Evolutionary conservation across 2,329 filamentous ascomycete species (phyloP).

Genomic region (Grosmannia serpens): DNA sequence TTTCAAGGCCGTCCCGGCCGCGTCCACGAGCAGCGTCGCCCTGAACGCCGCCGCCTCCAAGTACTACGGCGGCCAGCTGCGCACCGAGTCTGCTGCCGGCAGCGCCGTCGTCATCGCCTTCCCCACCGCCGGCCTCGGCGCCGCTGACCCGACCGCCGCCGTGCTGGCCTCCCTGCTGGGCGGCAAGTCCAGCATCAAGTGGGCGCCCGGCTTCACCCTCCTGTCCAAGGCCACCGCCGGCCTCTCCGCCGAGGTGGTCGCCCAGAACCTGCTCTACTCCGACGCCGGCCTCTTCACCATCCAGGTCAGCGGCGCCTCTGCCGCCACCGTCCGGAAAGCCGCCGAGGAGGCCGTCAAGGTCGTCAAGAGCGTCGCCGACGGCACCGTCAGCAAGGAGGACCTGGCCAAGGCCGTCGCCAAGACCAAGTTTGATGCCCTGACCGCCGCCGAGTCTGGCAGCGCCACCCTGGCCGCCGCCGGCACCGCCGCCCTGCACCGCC

Average conservation of each 20-base stretch:
- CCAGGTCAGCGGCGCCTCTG: slow-evolving; percentile 59
- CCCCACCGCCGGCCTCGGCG: slow-evolving; percentile 71
- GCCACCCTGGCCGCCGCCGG: slow-evolving; percentile 72
- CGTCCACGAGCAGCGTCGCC: slow-evolving; percentile 38
- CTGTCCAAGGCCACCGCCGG: slow-evolving; percentile 67
- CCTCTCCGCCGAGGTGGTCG: slow-evolving; percentile 54
- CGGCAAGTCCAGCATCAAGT: slow-evolving; percentile 87
- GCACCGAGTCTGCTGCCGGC: slow-evolving; percentile 62
- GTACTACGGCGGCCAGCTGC: slow-evolving; percentile 94
- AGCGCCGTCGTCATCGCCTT: slow-evolving; percentile 87
- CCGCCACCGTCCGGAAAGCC: slow-evolving; percentile 59
- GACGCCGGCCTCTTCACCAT: slow-evolving; percentile 86
- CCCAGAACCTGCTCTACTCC: slow-evolving; percentile 77
- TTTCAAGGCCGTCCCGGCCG: slow-evolving; percentile 61
- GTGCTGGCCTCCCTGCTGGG: slow-evolving; percentile 85
- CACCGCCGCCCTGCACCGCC: slow-evolving; percentile 68
- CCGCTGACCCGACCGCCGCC: slow-evolving; percentile 80
- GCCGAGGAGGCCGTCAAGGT: slow-evolving; percentile 68
- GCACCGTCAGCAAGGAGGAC: slow-evolving; percentile 69
- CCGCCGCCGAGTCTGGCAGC: slow-evolving; percentile 69
- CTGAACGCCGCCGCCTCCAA: slow-evolving; percentile 57
- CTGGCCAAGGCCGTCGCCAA: slow-evolving; percentile 83
- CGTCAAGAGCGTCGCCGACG: slow-evolving; percentile 69
- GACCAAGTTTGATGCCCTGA: slow-evolving; percentile 86
- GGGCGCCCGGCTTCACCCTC: slow-evolving; percentile 85